Conservation (phyloP, 2,329 filamentous ascomycete species). For the Nannizzia gypsea region DNA sequence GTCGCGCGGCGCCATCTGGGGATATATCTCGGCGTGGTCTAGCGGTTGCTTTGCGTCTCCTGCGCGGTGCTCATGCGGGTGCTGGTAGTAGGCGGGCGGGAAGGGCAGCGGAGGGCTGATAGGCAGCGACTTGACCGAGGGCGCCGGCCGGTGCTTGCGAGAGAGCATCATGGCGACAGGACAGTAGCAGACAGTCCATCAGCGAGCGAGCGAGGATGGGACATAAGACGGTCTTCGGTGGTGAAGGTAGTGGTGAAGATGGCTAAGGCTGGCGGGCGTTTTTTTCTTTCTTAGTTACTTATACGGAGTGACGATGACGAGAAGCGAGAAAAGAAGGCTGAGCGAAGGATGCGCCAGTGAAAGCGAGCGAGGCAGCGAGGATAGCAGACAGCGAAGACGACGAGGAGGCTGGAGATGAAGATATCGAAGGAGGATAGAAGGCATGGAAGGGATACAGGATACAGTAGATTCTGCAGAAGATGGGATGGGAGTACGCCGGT, state of each 20-base stretch:
- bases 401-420: not conserved
- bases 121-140: not conserved
- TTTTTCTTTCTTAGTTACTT: too few relatives aligned
- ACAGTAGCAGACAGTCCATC: not conserved
- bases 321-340: not conserved
- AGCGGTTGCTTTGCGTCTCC: not conserved
- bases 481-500: not conserved
- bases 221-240: not conserved
- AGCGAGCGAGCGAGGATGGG: not conserved
- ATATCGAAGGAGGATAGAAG: not conserved
- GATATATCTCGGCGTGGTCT: not conserved
- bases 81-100: not conserved
- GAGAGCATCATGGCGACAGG: not conserved
- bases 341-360: not conserved
- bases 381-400: not conserved
- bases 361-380: not conserved
- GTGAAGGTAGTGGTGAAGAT: not conserved
- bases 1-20: not conserved
- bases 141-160: not conserved
- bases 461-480: not conserved
- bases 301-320: not conserved
- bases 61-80: not conserved
- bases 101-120: conserved; percentile 1
- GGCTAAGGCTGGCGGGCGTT: too few relatives aligned
- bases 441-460: not conserved